Evolutionary conservation across 805 yeast genomes (phyloP).

Genomic region (Schwanniomyces polymorphus): DNA sequence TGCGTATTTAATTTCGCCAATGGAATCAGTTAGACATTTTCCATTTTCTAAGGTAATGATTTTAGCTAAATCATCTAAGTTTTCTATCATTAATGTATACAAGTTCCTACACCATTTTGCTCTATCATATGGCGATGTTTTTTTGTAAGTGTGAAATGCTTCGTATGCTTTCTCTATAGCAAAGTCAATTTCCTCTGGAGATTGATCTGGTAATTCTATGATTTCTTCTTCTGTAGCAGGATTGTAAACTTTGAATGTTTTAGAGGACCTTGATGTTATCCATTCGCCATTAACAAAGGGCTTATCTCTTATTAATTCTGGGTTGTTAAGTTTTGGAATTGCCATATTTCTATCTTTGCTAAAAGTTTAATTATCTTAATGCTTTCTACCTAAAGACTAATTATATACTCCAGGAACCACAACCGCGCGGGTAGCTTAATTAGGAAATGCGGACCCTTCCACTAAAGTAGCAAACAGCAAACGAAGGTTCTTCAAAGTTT

Average conservation of each 20-base stretch:
- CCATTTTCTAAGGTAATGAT: slow-evolving; percentile 63
- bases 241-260: slow-evolving; percentile 36
- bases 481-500: too few species aligned
- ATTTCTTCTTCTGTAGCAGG: slow-evolving; percentile 41
- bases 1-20: slow-evolving; percentile 57
- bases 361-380: background rate
- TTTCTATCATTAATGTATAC: slow-evolving; percentile 52
- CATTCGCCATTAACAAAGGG: slow-evolving; percentile 42
- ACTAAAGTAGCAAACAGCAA: too few species aligned
- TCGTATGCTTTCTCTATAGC: slow-evolving; percentile 50
- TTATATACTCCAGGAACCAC: background rate
- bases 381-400: background rate
- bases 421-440: too few species aligned
- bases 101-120: slow-evolving; percentile 51
- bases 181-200: slow-evolving; percentile 40
- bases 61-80: slow-evolving; percentile 56
- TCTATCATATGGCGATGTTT: slow-evolving; percentile 51
- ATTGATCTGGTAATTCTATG: slow-evolving; percentile 43
- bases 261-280: slow-evolving; percentile 35
- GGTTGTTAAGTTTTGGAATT: slow-evolving; percentile 28
- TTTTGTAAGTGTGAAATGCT: slow-evolving; percentile 46
- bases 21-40: slow-evolving; percentile 52
- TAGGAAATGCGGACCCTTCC: too few species aligned
- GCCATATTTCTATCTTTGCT: slow-evolving; percentile 10
- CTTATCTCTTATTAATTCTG: slow-evolving; percentile 27